Evolutionary conservation across 345 rosid genomes (phyloP).

Genomic region (Acer saccharum): DNA sequence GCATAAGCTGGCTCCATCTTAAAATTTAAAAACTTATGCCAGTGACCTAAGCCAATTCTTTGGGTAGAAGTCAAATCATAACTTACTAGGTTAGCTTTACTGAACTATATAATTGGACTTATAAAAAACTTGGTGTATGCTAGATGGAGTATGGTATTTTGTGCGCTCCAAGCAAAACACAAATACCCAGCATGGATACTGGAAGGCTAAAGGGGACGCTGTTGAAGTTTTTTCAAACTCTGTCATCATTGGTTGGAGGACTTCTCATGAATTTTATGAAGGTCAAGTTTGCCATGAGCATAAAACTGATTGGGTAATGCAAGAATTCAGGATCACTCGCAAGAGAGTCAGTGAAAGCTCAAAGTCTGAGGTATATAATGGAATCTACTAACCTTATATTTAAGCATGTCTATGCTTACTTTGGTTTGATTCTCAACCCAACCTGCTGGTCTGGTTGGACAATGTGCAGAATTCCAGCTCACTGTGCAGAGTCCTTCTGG

Average conservation of each 20-base stretch:
- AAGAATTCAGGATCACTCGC: constrained; percentile 34
- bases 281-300: constrained; percentile 31
- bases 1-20: not conserved
- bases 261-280: constrained; percentile 36
- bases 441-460: constrained; percentile 32
- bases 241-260: constrained; percentile 46
- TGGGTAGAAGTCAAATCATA: not conserved
- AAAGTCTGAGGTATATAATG: constrained; percentile 34
- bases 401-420: not conserved
- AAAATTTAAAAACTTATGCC: not conserved
- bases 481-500: constrained; percentile 39
- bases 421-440: constrained; percentile 20
- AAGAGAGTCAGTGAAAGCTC: constrained; percentile 27
- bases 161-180: constrained; percentile 23
- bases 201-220: constrained; percentile 49
- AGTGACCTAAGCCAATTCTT: not conserved
- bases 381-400: constrained; percentile 6
- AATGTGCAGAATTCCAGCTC: constrained; percentile 40
- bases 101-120: not conserved
- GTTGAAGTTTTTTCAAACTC: constrained; percentile 36
- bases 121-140: constrained; percentile 13
- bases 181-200: constrained; percentile 28
- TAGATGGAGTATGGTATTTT: constrained; percentile 47
- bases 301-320: constrained; percentile 51
- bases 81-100: not conserved